These are phyloP conservation scores for Phellopilus nigrolimitatus DNA, from an alignment of 1,284 basidiomycete genomes.

Conservation along the genomic window DNA sequence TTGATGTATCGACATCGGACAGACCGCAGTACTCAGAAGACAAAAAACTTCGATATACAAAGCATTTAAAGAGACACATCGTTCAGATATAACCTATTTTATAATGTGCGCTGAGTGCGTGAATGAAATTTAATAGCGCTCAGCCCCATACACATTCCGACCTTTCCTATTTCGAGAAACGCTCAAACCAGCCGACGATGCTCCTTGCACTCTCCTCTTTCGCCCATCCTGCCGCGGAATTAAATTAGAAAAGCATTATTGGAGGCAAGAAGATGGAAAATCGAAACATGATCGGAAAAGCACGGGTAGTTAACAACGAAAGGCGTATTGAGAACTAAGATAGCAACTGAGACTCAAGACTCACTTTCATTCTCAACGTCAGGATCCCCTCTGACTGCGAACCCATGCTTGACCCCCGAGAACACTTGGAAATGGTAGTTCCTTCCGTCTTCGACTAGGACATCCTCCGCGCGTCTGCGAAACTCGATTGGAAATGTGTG, in stretches of 20 bases:
- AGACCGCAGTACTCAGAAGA: too few relatives aligned
- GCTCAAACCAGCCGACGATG: constrained; percentile 42
- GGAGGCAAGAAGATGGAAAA: not conserved
- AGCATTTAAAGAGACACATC: too few relatives aligned
- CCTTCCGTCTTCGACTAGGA: constrained; percentile 39
- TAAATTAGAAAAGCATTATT: not conserved
- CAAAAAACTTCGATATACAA: too few relatives aligned
- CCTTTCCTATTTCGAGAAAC: constrained; percentile 25
- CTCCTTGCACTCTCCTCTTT: constrained; percentile 51
- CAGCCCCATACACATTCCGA: not conserved
- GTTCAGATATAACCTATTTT: too few relatives aligned
- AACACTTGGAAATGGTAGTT: constrained; percentile 47
- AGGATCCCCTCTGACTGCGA: constrained; percentile 39
- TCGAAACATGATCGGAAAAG: not conserved
- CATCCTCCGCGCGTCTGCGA: constrained; percentile 42
- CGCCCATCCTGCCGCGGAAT: constrained; percentile 43
- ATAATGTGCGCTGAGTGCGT: too few relatives aligned
- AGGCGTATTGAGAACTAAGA: not conserved
- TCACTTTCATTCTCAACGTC: constrained; percentile 37
- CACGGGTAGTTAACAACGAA: not conserved
- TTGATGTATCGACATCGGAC: too few relatives aligned
- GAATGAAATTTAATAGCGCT: too few relatives aligned
- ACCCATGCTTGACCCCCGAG: constrained; percentile 43
- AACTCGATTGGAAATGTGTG: constrained; percentile 39
- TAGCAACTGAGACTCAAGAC: constrained; percentile 23